phyloP scores from a whole-genome alignment of 441 rosid species.

The Theobroma grandiflorum region DNA sequence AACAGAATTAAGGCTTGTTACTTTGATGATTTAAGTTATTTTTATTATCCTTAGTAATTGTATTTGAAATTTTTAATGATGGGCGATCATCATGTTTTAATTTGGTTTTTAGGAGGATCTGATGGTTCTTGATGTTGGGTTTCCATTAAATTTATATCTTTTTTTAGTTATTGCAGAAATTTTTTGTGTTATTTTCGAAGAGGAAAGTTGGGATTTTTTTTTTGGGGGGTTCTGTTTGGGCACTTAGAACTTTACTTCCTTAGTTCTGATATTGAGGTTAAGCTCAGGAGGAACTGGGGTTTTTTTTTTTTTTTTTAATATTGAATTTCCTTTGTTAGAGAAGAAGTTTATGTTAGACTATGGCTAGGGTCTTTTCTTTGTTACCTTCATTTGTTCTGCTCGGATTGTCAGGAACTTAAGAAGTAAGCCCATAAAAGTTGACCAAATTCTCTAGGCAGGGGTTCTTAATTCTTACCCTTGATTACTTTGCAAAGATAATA shows the following conservation, averaged over 20 bases:
- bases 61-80: neutral
- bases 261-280: neutral
- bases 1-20: too few relatives aligned
- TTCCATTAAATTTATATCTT: neutral
- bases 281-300: neutral
- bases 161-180: neutral
- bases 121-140: neutral
- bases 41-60: too few relatives aligned
- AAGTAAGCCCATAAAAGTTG: neutral
- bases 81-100: neutral
- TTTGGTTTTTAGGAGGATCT: neutral
- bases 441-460: neutral
- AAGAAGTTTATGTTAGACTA: neutral
- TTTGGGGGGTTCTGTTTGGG: neutral
- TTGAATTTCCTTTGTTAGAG: neutral
- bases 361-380: neutral
- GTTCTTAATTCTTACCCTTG: neutral
- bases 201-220: neutral
- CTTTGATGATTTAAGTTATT: neutral
- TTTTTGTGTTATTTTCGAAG: neutral
- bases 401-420: neutral
- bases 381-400: neutral
- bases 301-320: neutral
- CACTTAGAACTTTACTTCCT: neutral
- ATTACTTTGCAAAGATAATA: slow-evolving; percentile 4